Base-by-base conservation (phyloP, 352 stramenopile genomes). In the Pilasporangium apinafurcum region DNA sequence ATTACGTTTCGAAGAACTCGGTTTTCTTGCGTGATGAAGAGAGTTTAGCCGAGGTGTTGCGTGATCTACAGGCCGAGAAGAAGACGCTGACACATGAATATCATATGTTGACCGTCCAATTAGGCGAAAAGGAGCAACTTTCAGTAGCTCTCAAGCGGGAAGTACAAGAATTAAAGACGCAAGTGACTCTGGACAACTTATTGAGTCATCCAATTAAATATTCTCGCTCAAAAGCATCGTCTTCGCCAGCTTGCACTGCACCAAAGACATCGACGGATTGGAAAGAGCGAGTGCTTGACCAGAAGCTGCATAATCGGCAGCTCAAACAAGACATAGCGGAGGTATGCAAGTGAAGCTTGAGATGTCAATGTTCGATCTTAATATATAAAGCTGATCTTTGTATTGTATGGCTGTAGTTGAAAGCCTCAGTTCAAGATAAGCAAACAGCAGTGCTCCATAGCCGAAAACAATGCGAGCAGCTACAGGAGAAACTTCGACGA, bases 1-100 rank as follows among this genome's bases (percentile, higher is more conserved):
- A 55, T 28, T 46, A 52, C 26, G 20, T 53, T 13, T n/a, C n/a
- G n/a, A 66, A 43, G 39, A 68, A 57, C 28, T 48, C 43, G 8
- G 51, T 70, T 0, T 87, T 87, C 32, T 83, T 85, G 30, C 66
- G 64, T 8, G 71, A 87, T 29, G 54, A 66, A 18, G 71, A 83
- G n/a, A 52, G 61, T 9, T 37, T 87, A 21, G 36, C 51, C 2
- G 71, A 78, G 25, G 69, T 69, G 48, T 62, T 56, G 17, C 45
- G 41, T 12, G 33, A 56, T 12, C 39, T 84, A 5, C 62, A 56
- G 1, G 53, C 52, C 2, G 66, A 85, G 41, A 72, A 80, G 39
- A 52, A 55, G 12, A 47, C 51, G 29, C 48, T 87, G 0, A 24
- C 38, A 20, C 37, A 59, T n/a, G 51, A 74, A 32, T 28, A 65